Evolutionary conservation across 2,329 filamentous ascomycete genomes (phyloP), one percentile per base, ranked within the genome.

Genomic region (Pestalotiopsis sp.): DNA sequence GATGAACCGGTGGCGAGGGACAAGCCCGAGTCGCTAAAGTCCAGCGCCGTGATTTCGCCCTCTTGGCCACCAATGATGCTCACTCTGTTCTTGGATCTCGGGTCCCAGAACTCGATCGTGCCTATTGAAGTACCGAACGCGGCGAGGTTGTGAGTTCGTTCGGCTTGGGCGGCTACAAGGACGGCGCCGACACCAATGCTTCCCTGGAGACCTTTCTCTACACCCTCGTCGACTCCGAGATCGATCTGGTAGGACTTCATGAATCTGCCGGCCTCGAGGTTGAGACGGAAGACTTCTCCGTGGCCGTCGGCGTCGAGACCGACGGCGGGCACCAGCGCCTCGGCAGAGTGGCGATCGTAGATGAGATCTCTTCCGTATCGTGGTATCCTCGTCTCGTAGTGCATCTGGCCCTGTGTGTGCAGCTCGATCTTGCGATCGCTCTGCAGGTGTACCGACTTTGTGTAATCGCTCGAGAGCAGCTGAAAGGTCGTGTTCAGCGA

Each of bases 21-120:
- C 63, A 99, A 84, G 0, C 96, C 96, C 0, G 93, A 94, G 17
- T 89, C 87, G 73, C 92, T 91, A 78, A 97, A 99, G 72, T 97
- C 91, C 60, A 99, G 83, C 0, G 96, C 93, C 0, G 95, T 98
- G 60, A 98, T 90, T 76, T 94, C 92, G 39, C 89, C 89, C 69
- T 90, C 87, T 68, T 90, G 87, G 0, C 86, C 87, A 13, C 91
- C 86, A 2, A 99, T 84, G 20, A 95, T 87, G 17, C 93, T 95
- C 12, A 95, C 92, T 68, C 94, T 87, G 67, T 91, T 92, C 77
- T 94, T 92, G 38, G 93, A 94, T 69, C 96, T 88, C 1, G 95
- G 88, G 78, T 99, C 96, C 93, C 95, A 99, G 76, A 98, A 95
- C 78, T 99, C 96, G 31, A 98, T 93, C 0, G 95, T 97, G n/a